Conservation (phyloP, 257 asterid species). For the Rhazya stricta region DNA sequence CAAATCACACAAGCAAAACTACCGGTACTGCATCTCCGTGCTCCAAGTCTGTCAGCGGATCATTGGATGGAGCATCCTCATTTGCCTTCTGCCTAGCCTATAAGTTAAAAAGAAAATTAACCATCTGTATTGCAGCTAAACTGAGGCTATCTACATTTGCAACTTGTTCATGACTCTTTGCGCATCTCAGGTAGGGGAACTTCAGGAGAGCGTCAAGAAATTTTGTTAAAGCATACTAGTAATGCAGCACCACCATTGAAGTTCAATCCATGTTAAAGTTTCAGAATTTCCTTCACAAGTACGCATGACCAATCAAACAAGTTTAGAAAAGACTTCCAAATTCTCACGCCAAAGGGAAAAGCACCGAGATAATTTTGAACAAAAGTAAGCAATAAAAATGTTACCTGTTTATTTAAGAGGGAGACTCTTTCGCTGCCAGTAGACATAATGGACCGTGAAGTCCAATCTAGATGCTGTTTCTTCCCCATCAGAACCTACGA, state of each 20-base stretch:
- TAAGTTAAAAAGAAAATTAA: not conserved
- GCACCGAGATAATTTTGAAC: not conserved
- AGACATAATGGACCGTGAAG: slow-evolving; percentile 39
- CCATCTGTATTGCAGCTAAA: not conserved
- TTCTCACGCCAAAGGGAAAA: too few relatives aligned
- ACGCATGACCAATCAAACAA: not conserved
- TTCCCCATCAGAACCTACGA: slow-evolving; percentile 31
- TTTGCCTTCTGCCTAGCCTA: slow-evolving; percentile 30
- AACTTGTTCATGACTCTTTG: not conserved
- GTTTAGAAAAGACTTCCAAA: not conserved
- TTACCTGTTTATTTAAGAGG: slow-evolving; percentile 39
- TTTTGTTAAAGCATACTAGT: not conserved
- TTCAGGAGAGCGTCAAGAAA: not conserved
- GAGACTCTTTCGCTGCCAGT: slow-evolving; percentile 45
- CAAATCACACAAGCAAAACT: not conserved
- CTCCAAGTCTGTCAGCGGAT: slow-evolving; percentile 39
- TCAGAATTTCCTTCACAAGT: not conserved
- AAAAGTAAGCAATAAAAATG: not conserved
- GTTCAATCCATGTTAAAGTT: not conserved
- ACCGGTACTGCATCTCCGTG: slow-evolving; percentile 36
- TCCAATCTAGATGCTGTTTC: slow-evolving; percentile 46
- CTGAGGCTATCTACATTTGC: not conserved
- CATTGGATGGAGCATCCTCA: slow-evolving; percentile 21
- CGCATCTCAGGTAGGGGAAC: not conserved
- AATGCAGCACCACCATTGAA: not conserved